A percentile compares a stretch with the other conserved stretches of the same genome.
Evolutionary conservation across 1,284 basidiomycete species (phyloP).

Genomic region (Agroathelia rolfsii): DNA sequence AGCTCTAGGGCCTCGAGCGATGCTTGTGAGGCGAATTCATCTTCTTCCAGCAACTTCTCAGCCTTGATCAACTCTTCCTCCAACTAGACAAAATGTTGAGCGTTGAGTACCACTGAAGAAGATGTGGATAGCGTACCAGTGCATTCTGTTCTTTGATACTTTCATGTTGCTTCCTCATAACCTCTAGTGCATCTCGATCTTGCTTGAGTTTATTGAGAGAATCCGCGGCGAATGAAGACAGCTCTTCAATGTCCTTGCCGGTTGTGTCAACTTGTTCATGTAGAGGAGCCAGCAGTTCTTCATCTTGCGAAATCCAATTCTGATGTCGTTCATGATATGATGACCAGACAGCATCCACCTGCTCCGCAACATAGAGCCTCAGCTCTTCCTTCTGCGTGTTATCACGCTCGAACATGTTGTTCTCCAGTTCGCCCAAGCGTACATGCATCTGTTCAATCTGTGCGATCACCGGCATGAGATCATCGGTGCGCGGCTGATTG

Average conservation of each 20-base stretch:
- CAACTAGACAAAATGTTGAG: no score
- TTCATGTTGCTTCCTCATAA: no score
- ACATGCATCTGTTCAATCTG: conserved; percentile 28
- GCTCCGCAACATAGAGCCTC: conserved; percentile 26
- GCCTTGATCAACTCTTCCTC: no score
- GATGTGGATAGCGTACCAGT: no score
- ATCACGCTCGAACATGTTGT: conserved; percentile 32
- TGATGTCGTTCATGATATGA: conserved; percentile 5
- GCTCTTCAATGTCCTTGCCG: conserved; percentile 16
- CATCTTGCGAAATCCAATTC: conserved; percentile 11
- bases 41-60: conserved; percentile 14
- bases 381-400: conserved; percentile 26
- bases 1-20: conserved; percentile 20
- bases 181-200: no score
- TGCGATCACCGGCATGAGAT: conserved; percentile 9
- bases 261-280: neutral
- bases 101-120: no score
- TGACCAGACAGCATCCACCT: conserved; percentile 14
- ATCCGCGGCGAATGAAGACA: conserved; percentile 10
- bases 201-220: conserved; percentile 3
- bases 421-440: conserved; percentile 30
- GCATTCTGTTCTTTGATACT: no score
- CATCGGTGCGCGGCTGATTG: conserved; percentile 9
- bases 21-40: conserved; percentile 16
- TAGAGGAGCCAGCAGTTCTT: conserved; percentile 11